Conservation (phyloP, 352 stramenopile species). For the Phytophthora pluvialis region DNA sequence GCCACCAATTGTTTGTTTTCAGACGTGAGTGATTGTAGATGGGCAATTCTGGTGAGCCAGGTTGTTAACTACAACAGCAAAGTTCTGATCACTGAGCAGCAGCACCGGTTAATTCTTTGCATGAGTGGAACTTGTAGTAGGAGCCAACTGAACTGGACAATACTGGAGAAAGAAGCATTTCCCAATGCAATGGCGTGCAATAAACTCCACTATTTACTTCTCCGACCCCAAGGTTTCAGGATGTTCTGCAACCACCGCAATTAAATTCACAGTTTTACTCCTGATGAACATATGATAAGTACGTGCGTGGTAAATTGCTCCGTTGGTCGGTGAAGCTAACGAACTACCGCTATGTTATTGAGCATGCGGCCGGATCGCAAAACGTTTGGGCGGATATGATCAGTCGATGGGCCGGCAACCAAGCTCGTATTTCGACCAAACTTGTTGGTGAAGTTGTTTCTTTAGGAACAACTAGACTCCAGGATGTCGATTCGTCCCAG, state of each 20-base stretch:
- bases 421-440: not conserved
- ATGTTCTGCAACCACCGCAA: conserved; percentile 17
- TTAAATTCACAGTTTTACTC: conserved; percentile 9
- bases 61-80: not conserved
- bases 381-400: conserved; percentile 32
- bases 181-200: conserved; percentile 1
- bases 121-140: too few species aligned
- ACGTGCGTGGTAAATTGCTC: conserved; percentile 9
- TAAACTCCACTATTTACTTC: conserved; percentile 11
- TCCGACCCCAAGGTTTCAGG: conserved; percentile 1
- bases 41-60: not conserved
- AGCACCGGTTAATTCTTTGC: too few species aligned
- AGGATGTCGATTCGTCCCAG: too few species aligned
- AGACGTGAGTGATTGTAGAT: conserved; percentile 5
- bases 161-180: not conserved
- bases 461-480: too few species aligned
- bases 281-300: conserved; percentile 4
- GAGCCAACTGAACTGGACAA: too few species aligned
- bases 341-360: conserved; percentile 22
- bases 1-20: conserved; percentile 8
- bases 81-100: not conserved
- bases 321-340: conserved; percentile 13
- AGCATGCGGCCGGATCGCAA: conserved; percentile 3
- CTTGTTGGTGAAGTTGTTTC: not conserved
- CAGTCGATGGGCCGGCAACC: conserved; percentile 13